Percentiles rank a stretch among this genome's conserved stretches.
Evolutionary conservation across 2,329 filamentous ascomycete species (phyloP).

Genomic region (Arachnopeziza araneosa): DNA sequence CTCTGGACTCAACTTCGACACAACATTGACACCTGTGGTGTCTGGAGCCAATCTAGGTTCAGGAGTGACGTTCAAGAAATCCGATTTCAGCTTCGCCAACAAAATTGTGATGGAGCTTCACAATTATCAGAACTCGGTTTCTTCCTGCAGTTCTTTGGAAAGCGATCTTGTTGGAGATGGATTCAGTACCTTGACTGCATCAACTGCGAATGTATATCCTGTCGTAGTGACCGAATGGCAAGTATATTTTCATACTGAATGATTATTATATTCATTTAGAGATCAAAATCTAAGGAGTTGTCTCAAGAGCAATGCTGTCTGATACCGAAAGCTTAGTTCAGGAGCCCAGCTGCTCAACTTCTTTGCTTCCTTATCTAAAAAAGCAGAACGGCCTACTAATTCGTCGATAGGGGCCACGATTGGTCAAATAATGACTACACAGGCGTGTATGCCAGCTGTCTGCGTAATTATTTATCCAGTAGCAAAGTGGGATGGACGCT

Average conservation of each 20-base stretch:
- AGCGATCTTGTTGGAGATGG: conserved; percentile 6
- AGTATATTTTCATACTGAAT: no score
- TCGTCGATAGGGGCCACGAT: conserved; percentile 34
- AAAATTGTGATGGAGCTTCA: conserved; percentile 45
- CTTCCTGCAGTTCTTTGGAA: conserved; percentile 16
- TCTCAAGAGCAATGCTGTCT: no score
- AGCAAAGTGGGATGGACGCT: conserved; percentile 49
- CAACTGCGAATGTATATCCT: conserved; percentile 34
- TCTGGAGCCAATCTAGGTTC: conserved; percentile 14
- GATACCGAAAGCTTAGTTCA: no score
- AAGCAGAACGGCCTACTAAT: no score
- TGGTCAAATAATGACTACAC: conserved; percentile 40
- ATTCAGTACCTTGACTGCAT: conserved; percentile 15
- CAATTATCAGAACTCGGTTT: conserved; percentile 41
- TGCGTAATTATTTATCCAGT: conserved; percentile 36
- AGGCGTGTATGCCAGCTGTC: conserved; percentile 44
- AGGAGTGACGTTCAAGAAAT: conserved; percentile 30
- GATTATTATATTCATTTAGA: no score
- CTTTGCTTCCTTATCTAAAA: no score
- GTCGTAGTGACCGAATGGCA: conserved; percentile 38
- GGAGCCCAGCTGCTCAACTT: no score
- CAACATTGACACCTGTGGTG: conserved; percentile 17
- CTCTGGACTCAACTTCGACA: conserved; percentile 42
- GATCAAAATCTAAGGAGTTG: no score
- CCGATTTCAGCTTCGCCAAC: conserved; percentile 35